Base-by-base conservation (phyloP, 345 rosid species). In the Populus nigra region DNA sequence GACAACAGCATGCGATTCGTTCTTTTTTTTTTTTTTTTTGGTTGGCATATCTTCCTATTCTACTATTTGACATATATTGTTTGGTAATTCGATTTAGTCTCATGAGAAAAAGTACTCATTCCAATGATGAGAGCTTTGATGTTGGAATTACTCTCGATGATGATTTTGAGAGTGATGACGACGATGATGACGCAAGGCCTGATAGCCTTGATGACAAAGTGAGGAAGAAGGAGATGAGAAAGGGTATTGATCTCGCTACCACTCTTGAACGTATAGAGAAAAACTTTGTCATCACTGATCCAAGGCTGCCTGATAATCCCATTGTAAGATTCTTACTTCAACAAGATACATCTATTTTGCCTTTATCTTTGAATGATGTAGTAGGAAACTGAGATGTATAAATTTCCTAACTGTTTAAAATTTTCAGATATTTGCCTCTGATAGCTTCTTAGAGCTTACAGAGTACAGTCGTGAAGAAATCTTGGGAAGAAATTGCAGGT, bases 231-330 rank as follows among this genome's bases (percentile, higher is more conserved):
- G 96, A 93, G 83, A 95, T 93, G 99, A 95, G 99, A 83, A 95
- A 93, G 87, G 98, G 99, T 82, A 92, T 95, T 9, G 99, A 95
- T 86, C 89, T 95, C 5, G 99, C 99, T 2, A 95, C 99, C 25
- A 95, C 99, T 8, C 98, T 95, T 2, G 99, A 95, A 81, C 99
- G 99, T 85, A 95, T 95, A 11, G 99, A 95, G 91, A 95, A 95
- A 74, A 95, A 95, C 76, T 95, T 95, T 78, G 99, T 95, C 88
- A 93, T 95, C 50, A 95, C 98, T 8, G 99, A 95, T 89, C 99
- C 99, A 55, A 85, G 99, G 84, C 90, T 95, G 72, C 98, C 99
- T 20, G 99, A 95, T 81, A 95, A 95, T 82, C 99, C 99, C 86
- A 95, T 95, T 75, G 99, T 95, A 91, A 89, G 94, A 61, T 43